Evolutionary conservation across 352 stramenopile species (phyloP), one percentile per base, ranked within the genome.

Genomic region (Aphanomyces cochlioides): DNA sequence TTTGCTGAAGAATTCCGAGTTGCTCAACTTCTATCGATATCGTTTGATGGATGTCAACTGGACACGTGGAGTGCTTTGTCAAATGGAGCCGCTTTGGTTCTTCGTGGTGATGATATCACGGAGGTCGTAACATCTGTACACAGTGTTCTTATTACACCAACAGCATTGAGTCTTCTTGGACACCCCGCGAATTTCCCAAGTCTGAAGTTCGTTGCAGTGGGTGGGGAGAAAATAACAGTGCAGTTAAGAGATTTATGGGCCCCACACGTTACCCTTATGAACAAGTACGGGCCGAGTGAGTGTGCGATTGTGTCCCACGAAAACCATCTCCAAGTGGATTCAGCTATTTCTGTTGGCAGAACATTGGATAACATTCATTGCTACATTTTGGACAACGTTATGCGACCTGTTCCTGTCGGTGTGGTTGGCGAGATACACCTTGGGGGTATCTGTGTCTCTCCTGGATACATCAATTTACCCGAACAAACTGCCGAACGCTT

Each of bases 391-490:
- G 54, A 61, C 28, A 17, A 5, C 4, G 7, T 4, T 8, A 8
- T 19, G 7, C 13, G 12, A 40, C 54, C 54, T 5, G 54, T 61
- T 5, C 13, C 12, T 7, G 28, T 61, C 13, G 54, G 54, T 28
- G 13, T 10, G 28, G 54, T 61, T 8, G 54, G 54, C 7, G 54
- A 61, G n/a, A 6, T 61, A 5, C 43, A 61, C 21, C 43, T 61
- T 21, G 54, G 54, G 8, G 54, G 54, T 17, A 5, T 41, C 21
- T 37, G 54, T 7, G 54, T 61, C 13, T 61, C 54, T 5, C 54
- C 54, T 39, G 54, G 54, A 5, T 61, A 61, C 36, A 38, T 61
- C 54, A 61, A 61, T 37, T 37, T 37, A 37, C 54, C 54, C 13
- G 13, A 39, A 8, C 5, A 61, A 37, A 41, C 54, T 7, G 13